Conservation (phyloP, 1,284 basidiomycete genomes). For the Athelia sp. region DNA sequence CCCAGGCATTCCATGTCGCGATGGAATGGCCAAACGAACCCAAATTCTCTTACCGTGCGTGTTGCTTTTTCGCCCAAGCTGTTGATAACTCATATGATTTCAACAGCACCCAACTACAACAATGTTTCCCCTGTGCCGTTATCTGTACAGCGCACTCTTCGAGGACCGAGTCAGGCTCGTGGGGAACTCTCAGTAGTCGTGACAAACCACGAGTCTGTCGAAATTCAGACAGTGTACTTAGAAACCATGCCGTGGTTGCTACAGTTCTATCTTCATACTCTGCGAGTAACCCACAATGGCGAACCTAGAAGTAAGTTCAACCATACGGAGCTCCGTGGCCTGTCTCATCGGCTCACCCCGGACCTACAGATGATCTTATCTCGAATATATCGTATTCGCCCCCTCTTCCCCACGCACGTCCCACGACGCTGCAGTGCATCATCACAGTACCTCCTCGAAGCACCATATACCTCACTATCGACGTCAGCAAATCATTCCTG, state of each 20-base stretch:
- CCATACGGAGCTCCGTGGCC: constrained; percentile 4
- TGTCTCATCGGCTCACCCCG: constrained; percentile 9
- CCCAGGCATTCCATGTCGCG: constrained; percentile 44
- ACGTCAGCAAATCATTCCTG: constrained; percentile 82
- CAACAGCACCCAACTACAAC: not conserved
- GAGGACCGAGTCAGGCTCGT: constrained; percentile 72
- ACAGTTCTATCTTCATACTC: constrained; percentile 83
- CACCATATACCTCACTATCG: constrained; percentile 64
- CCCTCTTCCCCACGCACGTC: constrained; percentile 62
- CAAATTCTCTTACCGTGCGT: constrained; percentile 50
- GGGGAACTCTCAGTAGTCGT: constrained; percentile 72
- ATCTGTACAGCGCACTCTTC: constrained; percentile 67
- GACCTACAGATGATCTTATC: constrained; percentile 49
- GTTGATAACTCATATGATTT: not conserved
- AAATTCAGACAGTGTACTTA: constrained; percentile 67
- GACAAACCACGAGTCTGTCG: constrained; percentile 52
- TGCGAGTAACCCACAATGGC: constrained; percentile 43
- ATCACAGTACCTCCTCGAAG: constrained; percentile 68
- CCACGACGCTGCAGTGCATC: constrained; percentile 70
- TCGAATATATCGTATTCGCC: constrained; percentile 63
- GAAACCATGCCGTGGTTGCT: constrained; percentile 95
- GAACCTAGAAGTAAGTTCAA: constrained; percentile 37
- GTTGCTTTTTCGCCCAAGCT: not conserved
- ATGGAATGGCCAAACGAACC: constrained; percentile 52
- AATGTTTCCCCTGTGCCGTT: constrained; percentile 34